These are phyloP conservation scores for Capsicum rhomboideum DNA, from an alignment of 257 asterid species.

Conservation along the genomic window DNA sequence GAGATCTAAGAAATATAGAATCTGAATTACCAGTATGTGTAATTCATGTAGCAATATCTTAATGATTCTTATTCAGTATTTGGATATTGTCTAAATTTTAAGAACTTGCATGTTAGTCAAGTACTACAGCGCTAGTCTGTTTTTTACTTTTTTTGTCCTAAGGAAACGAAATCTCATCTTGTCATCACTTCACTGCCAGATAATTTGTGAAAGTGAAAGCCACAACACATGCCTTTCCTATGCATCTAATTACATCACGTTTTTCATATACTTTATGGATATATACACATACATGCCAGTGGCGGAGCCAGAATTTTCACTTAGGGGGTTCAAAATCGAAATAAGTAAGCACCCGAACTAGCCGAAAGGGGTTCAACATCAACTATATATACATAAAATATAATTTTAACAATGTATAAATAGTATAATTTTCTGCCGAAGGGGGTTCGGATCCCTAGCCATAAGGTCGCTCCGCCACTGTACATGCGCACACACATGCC, in stretches of 20 bases:
- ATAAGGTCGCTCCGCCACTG: too few species aligned
- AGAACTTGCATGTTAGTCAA: not conserved
- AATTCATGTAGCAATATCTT: not conserved
- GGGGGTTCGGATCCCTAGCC: too few species aligned
- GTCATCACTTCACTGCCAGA: not conserved
- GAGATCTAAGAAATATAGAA: not conserved
- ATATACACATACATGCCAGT: not conserved
- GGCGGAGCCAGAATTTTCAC: too few species aligned
- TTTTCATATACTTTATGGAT: not conserved
- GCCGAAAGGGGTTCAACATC: too few species aligned
- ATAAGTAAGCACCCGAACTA: too few species aligned
- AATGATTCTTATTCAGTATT: not conserved
- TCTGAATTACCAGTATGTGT: not conserved
- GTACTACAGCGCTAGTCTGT: not conserved
- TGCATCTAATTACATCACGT: not conserved
- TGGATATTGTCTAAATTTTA: not conserved
- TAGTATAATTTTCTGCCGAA: too few species aligned
- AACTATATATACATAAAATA: too few species aligned
- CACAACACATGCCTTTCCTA: not conserved
- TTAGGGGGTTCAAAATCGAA: too few species aligned
- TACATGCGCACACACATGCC: not conserved
- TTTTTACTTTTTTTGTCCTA: not conserved
- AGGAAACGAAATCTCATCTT: not conserved
- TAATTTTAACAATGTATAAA: too few species aligned
- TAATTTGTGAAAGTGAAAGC: not conserved